Evolutionary conservation across 2,329 filamentous ascomycete genomes (phyloP), one percentile per base, ranked within the genome.

Genomic region (Grosmannia serpens): DNA sequence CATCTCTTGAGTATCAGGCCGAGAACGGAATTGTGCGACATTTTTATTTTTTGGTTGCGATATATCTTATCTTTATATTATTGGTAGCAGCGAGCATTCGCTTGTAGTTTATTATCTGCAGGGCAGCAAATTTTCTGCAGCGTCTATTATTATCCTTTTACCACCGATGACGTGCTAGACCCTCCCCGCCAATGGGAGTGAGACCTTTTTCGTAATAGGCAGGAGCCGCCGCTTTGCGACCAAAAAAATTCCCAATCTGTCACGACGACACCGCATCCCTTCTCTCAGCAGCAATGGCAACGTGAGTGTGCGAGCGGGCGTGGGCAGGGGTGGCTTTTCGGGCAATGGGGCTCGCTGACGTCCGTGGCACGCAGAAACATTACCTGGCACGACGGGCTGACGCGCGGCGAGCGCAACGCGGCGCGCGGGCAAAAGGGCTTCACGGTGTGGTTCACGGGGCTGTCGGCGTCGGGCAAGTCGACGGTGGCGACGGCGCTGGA

Each of bases 381-480:
- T 73, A 92, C 88, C 72, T 94, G 89, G 89, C 89, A 94, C 78
- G 79, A 85, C 10, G 88, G 87, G 62, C 86, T 94, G 70, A 87
- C 87, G 58, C 87, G 88, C 74, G 73, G 77, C 62, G 89, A 94
- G 81, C 88, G 89, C 73, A 86, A 83, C 73, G 71, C 79, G 65
- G 76, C 83, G 66, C 89, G 90, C 74, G 84, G 86, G 72, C 94
- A 99, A 75, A 83, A 84, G 65, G 94, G 94, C 70, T 87, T 95
- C 71, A 99, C 94, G 59, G 86, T 99, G 75, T 99, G 94, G 94
- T 88, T 99, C 70, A 99, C 94, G 1, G 94, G 94, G 58, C 88
- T 99, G 64, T 95, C 89, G 44, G 94, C 92, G 56, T 96, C 90
- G 0, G 94, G 94, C 70, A 99, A 99, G 77, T 96, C 92, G 56